Evolutionary conservation across 1,284 basidiomycete species (phyloP), one percentile per base, ranked within the genome.

Genomic region (Cystobasidiaceae sp.): DNA sequence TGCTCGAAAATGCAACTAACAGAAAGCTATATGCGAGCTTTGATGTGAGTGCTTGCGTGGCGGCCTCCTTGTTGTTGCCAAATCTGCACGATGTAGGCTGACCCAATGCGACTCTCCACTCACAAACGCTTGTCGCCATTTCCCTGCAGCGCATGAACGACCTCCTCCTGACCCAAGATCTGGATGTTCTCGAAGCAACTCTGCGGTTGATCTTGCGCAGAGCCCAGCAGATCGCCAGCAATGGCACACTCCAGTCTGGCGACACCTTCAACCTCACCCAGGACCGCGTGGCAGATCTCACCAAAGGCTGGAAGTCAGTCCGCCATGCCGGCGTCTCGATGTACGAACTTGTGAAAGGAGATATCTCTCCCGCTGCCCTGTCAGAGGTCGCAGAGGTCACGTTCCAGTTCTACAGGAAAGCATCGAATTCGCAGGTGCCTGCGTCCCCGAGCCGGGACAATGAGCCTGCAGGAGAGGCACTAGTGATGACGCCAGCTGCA

Each of bases 1-100:
- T 99, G 56, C 81, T 99, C 74, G 96, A 98, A 79, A 97, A 97
- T 77, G 96, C 93, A 66, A 98, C 94, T 50, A 98, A 96, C 76
- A 83, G 96, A 74, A 98, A 97, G 81, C 88, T 93, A 67, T 99
- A 90, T 79, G 87, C 85, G 68, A 97, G 93, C 2, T 98, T 97
- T 77, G 96, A 99, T 77, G 93, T 96, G 78, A 78, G 90, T 75
- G 32, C 30, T 54, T 33, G 11, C 28, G 19, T 44, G 27, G 19
- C 17, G 23, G 19, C 13, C 32, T 27, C n/a, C 37, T 33, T 27
- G 48, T 28, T 7, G 21, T 9, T 19, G 9, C 34, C 25, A 33
- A 21, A 34, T 41, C 5, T 59, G 1, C 32, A 25, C 44, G 9
- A 9, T 9, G 9, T 21, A 17, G 44, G 39, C 52, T 27, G 21